These are phyloP conservation scores for Calonectria fujianensis DNA, from an alignment of 2,329 filamentous ascomycete genomes.

Conservation along the genomic window DNA sequence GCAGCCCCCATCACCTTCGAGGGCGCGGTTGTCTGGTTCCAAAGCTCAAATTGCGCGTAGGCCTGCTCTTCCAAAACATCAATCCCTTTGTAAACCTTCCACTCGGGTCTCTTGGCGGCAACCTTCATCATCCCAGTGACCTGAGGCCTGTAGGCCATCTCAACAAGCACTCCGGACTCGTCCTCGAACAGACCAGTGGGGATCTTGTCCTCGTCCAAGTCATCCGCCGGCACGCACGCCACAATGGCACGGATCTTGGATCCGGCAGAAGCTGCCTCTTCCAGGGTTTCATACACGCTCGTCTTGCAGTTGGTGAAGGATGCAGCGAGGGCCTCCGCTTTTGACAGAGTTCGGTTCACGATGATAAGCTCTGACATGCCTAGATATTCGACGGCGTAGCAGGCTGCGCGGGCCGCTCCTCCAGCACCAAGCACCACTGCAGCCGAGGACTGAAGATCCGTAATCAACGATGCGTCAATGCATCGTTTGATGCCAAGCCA, in stretches of 20 bases:
- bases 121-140: constrained; percentile 39
- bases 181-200: constrained; percentile 4
- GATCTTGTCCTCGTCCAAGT: constrained; percentile 34
- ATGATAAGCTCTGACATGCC: constrained; percentile 34
- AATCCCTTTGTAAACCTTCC: constrained; percentile 33
- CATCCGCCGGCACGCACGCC: constrained; percentile 37
- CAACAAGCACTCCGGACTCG: constrained; percentile 32
- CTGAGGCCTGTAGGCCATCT: constrained; percentile 41
- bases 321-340: constrained; percentile 23
- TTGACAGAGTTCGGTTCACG: constrained; percentile 37
- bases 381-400: constrained; percentile 33
- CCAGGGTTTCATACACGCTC: constrained; percentile 5
- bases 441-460: constrained; percentile 24
- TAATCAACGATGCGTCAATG: constrained; percentile 21
- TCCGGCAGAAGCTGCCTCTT: background rate
- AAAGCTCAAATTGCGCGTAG: constrained; percentile 41
- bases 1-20: constrained; percentile 30
- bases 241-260: constrained; percentile 27
- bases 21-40: constrained; percentile 32
- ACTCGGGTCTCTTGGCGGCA: constrained; percentile 11
- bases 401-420: constrained; percentile 39
- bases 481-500: constrained; percentile 40
- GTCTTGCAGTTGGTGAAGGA: constrained; percentile 14
- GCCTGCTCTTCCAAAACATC: constrained; percentile 42
- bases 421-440: constrained; percentile 38